Evolutionary conservation across 176 grass and related monocot species (phyloP).

Genomic region (Themeda triandra): DNA sequence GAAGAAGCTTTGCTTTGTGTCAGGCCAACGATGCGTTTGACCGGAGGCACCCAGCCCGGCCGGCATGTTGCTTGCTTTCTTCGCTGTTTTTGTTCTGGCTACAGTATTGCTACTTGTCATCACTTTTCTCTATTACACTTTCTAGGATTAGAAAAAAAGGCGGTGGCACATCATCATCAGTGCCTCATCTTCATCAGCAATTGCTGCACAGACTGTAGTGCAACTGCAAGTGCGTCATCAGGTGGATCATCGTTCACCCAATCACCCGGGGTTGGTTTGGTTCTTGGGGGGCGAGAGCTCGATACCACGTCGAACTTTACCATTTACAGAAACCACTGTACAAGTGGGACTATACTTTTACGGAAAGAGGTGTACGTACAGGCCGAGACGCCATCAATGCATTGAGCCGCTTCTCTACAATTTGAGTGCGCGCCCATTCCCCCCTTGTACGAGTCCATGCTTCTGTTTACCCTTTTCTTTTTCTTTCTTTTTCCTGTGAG

Average conservation of each 20-base stretch:
- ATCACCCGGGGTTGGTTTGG: background rate
- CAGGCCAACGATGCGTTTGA: conserved; percentile 21
- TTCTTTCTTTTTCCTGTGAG: too few relatives aligned
- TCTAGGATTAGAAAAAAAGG: too few relatives aligned
- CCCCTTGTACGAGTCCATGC: background rate
- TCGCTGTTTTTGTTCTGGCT: background rate
- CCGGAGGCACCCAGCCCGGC: background rate
- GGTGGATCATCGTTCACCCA: background rate
- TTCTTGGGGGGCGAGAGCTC: background rate
- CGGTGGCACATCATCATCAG: background rate
- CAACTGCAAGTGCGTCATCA: background rate
- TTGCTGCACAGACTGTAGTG: background rate
- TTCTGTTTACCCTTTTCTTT: background rate
- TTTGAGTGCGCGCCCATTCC: background rate
- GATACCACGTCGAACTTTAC: background rate
- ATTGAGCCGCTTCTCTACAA: background rate
- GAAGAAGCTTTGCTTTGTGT: too few relatives aligned
- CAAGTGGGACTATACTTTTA: background rate
- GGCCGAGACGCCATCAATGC: background rate
- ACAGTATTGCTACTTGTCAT: background rate
- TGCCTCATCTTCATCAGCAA: background rate
- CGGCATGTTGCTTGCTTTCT: background rate
- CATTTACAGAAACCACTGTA: background rate
- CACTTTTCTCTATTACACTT: too few relatives aligned
- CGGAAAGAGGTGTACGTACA: background rate